Base-by-base conservation (phyloP, 164 flowering plant genomes). In the Nymphaea thermarum region DNA sequence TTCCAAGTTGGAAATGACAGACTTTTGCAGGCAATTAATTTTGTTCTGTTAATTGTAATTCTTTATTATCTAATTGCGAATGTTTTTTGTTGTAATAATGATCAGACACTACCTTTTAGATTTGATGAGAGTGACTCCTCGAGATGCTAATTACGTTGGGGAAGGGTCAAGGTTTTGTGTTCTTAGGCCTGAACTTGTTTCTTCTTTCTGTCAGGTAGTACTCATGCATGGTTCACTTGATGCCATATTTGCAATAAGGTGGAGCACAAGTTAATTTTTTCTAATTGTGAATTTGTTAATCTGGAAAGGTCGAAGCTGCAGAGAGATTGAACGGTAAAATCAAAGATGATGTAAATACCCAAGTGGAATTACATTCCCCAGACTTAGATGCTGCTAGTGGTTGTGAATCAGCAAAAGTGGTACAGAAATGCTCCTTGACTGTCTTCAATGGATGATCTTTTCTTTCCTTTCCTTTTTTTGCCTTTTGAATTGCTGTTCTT, bases 111-210 rank as follows among this genome's bases (percentile, higher is more conserved):
- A 95, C 80, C 91, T 95, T 71, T 76, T 95, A 79, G 99, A 95
- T 68, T 73, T 92, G 85, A 90, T 92, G 98, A 89, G 99, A 80
- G 97, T 85, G 74, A 92, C 98, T 70, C 99, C 99, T 66, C 87
- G 99, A 59, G 99, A 95, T 89, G 96, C 98, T 60, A 95, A 95
- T 78, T 89, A 78, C 74, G 85, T 79, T 64, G 98, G 97, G 61
- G 82, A 84, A 60, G 85, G 87, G 6, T 90, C 96, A 17, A 82
- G 96, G 65, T 92, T 90, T 79, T 90, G 96, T 79, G 87, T 92
- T 68, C 74, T 95, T 83, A 84, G 99, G 71, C 94, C 90, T 66
- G 99, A 95, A 75, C 82, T 95, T 69, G 80, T 92, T 67, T 62
- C 83, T 68, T 83, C 90, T 43, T 92, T 79, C 82, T 87, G 90